These are phyloP conservation scores for Venturia effusa DNA, from an alignment of 2,329 filamentous ascomycete genomes.

Conservation along the genomic window DNA sequence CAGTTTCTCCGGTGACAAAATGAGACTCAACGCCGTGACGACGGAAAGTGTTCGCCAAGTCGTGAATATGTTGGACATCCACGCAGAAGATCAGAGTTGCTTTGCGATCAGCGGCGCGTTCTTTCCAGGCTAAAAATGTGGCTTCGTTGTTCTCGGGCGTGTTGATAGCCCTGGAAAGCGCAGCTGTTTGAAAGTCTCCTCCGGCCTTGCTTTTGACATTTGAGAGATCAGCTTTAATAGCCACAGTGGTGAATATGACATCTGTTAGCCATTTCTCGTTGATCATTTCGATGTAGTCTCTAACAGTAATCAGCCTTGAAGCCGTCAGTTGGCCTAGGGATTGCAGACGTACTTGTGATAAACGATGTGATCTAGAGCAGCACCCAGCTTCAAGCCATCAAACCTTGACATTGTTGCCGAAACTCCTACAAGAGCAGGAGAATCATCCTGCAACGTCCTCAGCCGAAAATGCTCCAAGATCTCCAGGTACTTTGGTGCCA, in stretches of 20 bases:
- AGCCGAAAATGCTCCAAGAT: slow-evolving; percentile 72
- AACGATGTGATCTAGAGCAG: slow-evolving; percentile 87
- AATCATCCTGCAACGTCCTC: slow-evolving; percentile 26
- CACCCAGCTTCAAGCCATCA: slow-evolving; percentile 71
- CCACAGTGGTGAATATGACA: slow-evolving; percentile 88
- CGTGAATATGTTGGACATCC: slow-evolving; percentile 69
- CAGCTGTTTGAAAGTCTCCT: slow-evolving; percentile 69
- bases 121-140: slow-evolving; percentile 75
- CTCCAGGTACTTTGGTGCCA: slow-evolving; percentile 67
- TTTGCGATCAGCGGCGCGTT: slow-evolving; percentile 59
- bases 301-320: slow-evolving; percentile 14
- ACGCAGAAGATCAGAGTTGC: slow-evolving; percentile 94
- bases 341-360: slow-evolving; percentile 59
- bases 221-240: slow-evolving; percentile 69
- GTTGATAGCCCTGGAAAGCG: slow-evolving; percentile 77
- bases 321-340: not conserved
- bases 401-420: slow-evolving; percentile 74
- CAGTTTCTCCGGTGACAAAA: slow-evolving; percentile 77
- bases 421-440: slow-evolving; percentile 72
- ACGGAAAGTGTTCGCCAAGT: slow-evolving; percentile 66
- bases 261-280: slow-evolving; percentile 84
- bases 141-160: slow-evolving; percentile 71
- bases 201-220: slow-evolving; percentile 51
- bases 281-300: slow-evolving; percentile 68
- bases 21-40: slow-evolving; percentile 69